Base-by-base conservation (phyloP, 2,329 filamentous ascomycete species). In the Ophiocordyceps camponoti-floridani region DNA sequence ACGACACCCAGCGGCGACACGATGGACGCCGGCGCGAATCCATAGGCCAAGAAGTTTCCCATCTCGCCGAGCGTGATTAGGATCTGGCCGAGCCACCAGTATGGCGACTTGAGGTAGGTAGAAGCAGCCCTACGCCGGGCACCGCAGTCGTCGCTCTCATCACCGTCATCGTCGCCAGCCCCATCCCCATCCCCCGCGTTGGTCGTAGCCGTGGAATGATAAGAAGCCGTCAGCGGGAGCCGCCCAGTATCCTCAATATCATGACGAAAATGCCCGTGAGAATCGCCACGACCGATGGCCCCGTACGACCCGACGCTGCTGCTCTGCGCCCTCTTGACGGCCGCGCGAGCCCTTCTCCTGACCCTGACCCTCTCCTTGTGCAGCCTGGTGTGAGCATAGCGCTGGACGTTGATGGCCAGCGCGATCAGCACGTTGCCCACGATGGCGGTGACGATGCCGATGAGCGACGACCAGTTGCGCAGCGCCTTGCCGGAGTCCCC, bases 1-100 rank as follows among this genome's bases (percentile, higher is more conserved):
- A 98, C 91, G n/a, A 98, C 91, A 10, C 91, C 91, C 6, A 98
- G 70, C 0, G 91, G 91, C 31, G 88, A 95, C 40, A 98, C 91
- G 54, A 98, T 95, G 13, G 91, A 96, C 8, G 91, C 91, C 4
- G 91, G 91, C 28, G 91, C 91, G 59, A 98, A 98, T 23, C 91
- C 91, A 57, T 98, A 98, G 0, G 91, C 91, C 50, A 98, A 67
- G 57, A 98, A 98, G 60, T 98, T 98, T 44, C 91, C 91, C 57
- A 84, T 82, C 65, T 98, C 91, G 46, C 91, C 91, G 23, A 94
- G 66, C 1, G 81, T 86, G 76, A 98, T 98, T 47, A 98, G 70
- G 14, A 93, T 73, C 51, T 96, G 89, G 18, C 91, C 91, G 30
- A 80, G 65, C 91, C 91, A 98, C 91, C 91, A 98, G 58, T 91